These are phyloP conservation scores for Hanseniaspora thailandica DNA, from an alignment of 805 yeast genomes.

Conservation along the genomic window DNA sequence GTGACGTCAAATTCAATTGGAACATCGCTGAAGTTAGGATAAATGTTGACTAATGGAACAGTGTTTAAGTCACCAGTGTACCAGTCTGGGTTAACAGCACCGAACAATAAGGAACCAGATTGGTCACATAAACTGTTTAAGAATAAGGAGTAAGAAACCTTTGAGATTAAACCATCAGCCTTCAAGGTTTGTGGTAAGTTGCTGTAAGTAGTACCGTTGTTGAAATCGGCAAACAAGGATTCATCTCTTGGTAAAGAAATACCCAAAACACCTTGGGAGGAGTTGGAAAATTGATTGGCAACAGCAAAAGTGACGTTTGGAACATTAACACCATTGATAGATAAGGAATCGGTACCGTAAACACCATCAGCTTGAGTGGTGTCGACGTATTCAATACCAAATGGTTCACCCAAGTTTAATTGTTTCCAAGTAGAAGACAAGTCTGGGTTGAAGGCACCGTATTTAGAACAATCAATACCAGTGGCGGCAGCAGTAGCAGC, in stretches of 20 bases:
- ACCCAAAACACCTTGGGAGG: slow-evolving; percentile 40
- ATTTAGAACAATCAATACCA: slow-evolving; percentile 27
- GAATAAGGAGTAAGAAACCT: slow-evolving; percentile 47
- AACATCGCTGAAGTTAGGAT: slow-evolving; percentile 16
- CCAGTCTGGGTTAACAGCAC: slow-evolving; percentile 34
- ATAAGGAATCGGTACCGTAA: slow-evolving; percentile 36
- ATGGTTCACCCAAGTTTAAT: slow-evolving; percentile 27
- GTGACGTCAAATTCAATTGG: slow-evolving; percentile 28
- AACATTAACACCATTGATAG: slow-evolving; percentile 24
- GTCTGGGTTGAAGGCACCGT: slow-evolving; percentile 31
- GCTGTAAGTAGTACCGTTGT: slow-evolving; percentile 33
- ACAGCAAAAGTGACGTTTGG: slow-evolving; percentile 28
- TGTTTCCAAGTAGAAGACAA: slow-evolving; percentile 28
- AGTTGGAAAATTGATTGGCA: slow-evolving; percentile 28
- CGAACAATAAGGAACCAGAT: slow-evolving; percentile 38
- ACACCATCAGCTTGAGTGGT: slow-evolving; percentile 37
- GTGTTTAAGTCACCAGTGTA: slow-evolving; percentile 28
- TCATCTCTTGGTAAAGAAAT: slow-evolving; percentile 50
- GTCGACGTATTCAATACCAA: slow-evolving; percentile 42
- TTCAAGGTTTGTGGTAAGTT: slow-evolving; percentile 51
- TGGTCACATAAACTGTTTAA: slow-evolving; percentile 35
- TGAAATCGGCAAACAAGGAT: slow-evolving; percentile 22
- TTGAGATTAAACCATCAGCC: slow-evolving; percentile 40
- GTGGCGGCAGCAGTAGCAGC: neutral
- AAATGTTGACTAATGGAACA: slow-evolving; percentile 25